phyloP scores from a whole-genome alignment of 108 stramenopile genomes.

The Chaetoceros tenuissimus region DNA sequence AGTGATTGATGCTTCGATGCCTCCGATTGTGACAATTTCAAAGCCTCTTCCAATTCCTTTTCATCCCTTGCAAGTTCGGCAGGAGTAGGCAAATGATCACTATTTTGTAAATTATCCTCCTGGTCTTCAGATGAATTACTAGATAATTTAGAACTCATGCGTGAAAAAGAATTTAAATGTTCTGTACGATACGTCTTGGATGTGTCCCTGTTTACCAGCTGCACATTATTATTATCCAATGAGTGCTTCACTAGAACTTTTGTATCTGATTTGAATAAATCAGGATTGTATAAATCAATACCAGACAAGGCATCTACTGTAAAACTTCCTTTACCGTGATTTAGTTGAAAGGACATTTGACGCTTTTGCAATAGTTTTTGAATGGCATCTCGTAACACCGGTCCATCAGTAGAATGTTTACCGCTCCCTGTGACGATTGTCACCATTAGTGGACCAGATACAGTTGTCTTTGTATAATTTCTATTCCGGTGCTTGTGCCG shows the following conservation, averaged over 20 bases:
- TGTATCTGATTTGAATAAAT: background rate
- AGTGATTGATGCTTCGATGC: background rate
- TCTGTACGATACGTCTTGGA: too few relatives aligned
- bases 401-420: slow-evolving; percentile 26
- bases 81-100: background rate
- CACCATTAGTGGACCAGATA: too few relatives aligned
- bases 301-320: slow-evolving; percentile 31
- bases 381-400: slow-evolving; percentile 20
- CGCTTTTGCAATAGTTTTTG: slow-evolving; percentile 27
- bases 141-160: too few relatives aligned
- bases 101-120: background rate
- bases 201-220: background rate
- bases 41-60: background rate
- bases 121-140: background rate
- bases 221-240: background rate
- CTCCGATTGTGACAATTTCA: background rate
- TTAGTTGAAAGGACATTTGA: slow-evolving; percentile 19
- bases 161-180: too few relatives aligned
- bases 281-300: slow-evolving; percentile 16
- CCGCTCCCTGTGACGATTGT: background rate
- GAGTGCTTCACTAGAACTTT: background rate
- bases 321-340: slow-evolving; percentile 27
- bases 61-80: background rate
- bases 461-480: background rate
- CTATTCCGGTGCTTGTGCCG: too few relatives aligned